phyloP scores from a whole-genome alignment of 177 flowering plant genomes.

The Vitis hybrid region DNA sequence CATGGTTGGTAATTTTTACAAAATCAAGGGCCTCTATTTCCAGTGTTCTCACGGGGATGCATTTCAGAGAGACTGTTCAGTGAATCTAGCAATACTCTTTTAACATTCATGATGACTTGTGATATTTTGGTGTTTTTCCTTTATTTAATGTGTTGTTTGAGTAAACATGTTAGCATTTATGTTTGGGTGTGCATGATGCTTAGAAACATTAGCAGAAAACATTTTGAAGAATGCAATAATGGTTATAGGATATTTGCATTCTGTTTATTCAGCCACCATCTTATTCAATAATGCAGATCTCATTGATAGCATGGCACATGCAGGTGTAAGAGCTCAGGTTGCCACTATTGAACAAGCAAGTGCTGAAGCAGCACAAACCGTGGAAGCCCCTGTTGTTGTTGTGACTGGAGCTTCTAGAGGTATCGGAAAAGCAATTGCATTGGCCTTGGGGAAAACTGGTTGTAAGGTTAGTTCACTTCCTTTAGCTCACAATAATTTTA shows the following conservation, averaged over 20 bases:
- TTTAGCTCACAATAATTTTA: not conserved
- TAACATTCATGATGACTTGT: too few species aligned
- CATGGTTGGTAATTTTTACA: too few species aligned
- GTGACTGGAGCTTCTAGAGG: constrained; percentile 82
- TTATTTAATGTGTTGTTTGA: too few species aligned
- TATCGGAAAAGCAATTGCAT: constrained; percentile 64
- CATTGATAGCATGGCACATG: not conserved
- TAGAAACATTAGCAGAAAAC: not conserved
- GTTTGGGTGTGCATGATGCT: not conserved
- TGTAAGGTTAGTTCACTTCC: constrained; percentile 31
- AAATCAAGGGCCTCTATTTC: too few species aligned
- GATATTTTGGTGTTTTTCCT: too few species aligned
- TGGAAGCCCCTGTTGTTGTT: constrained; percentile 66
- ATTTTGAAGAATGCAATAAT: not conserved
- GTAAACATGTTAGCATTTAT: too few species aligned
- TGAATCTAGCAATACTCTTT: too few species aligned
- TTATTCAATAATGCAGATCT: not conserved
- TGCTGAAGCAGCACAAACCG: constrained; percentile 29
- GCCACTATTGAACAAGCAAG: constrained; percentile 44
- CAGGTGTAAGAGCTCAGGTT: constrained; percentile 54
- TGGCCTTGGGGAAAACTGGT: constrained; percentile 59
- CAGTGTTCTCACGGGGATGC: too few species aligned
- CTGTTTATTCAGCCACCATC: not conserved
- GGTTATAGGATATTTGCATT: too few species aligned
- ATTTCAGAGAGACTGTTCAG: too few species aligned